Evolutionary conservation across 2,329 filamentous ascomycete genomes (phyloP), one percentile per base, ranked within the genome.

Genomic region (Epichloe typhina): DNA sequence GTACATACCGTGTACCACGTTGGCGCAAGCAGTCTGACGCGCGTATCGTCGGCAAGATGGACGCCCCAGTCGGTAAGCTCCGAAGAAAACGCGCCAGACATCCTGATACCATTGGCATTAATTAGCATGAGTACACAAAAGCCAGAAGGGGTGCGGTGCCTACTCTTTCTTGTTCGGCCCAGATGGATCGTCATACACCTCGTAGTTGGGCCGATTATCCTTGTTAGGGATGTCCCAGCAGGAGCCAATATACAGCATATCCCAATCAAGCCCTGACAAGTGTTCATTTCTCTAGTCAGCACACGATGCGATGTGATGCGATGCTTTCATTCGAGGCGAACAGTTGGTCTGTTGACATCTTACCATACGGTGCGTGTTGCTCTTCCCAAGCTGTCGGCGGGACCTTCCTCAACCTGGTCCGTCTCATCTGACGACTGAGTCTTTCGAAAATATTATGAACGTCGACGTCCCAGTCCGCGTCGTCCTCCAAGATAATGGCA

Each of bases 1-100:
- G 48, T 50, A 11, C 48, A 50, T 17, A 50, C 48, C n/a, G 15
- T 38, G 11, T 50, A 50, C 48, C 48, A 50, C 3, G 41, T 46
- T 9, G 48, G 48, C 3, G 48, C 48, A 5, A 50, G 19, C 9
- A 37, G 21, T 17, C 41, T 21, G n/a, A 50, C 23, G 12, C 42
- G 35, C 3, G 41, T 50, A 9, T 50, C 7, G 6, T 31, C 17
- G 13, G 17, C 8, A n/a, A 46, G 26, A 5, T 35, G 13, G 13
- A 47, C 26, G 36, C 42, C 42, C 35, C 15, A 50, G 3, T 23
- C 17, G 15, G 4, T 3, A 4, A 50, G 36, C 6, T 46, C 31
- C 3, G 35, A 3, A 4, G 15, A 9, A 8, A n/a, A 50, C 1
- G 33, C 41, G n/a, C 21, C 23, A 0, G 35, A 23, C 48, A 50